Base-by-base conservation (phyloP, 1,284 basidiomycete species). In the Somion occarium region DNA sequence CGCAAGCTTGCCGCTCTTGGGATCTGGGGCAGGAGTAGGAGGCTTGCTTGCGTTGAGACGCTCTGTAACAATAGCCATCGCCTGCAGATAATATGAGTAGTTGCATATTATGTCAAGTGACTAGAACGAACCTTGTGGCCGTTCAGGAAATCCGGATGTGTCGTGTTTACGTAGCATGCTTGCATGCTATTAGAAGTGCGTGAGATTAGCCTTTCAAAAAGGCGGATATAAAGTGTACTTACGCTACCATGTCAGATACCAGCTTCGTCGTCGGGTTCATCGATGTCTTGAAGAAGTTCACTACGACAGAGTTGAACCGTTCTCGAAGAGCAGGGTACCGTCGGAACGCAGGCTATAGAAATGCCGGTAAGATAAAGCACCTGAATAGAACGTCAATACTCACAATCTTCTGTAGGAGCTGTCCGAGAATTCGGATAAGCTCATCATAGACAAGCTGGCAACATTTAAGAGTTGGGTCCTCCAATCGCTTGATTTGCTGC, bases 151-250 rank as follows among this genome's bases (percentile, higher is more conserved):
- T 99, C 96, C 1, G 96, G 96, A 68, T 98, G 96, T 2, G 94
- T 98, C n/a, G 95, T 98, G 75, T 98, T 98, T 63, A 99, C 87
- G 68, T 98, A 98, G 68, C 92, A 94, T 38, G 94, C 91, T 74
- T 98, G 94, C 92, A 96, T 96, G 42, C 88, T 92, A 49, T 26
- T 23, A 50, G 12, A 30, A 7, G 7, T 7, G 30, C 15, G 7
- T 34, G 30, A 34, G 24, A 5, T 34, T 37, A 30, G 12, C 19
- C 30, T 47, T 13, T n/a, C 7, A 26, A 5, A 30, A 13, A n/a
- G 23, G 13, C 22, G 7, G 43, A 20, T 44, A 27, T 18, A 15
- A 12, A 19, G 23, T 24, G 23, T 4, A 71, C 83, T 63, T 66
- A 91, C 82, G 89, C 71, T 44, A 98, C 93, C 74, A 99, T 82